Evolutionary conservation across 345 rosid genomes (phyloP).

Genomic region (Pelargonium nanum): DNA sequence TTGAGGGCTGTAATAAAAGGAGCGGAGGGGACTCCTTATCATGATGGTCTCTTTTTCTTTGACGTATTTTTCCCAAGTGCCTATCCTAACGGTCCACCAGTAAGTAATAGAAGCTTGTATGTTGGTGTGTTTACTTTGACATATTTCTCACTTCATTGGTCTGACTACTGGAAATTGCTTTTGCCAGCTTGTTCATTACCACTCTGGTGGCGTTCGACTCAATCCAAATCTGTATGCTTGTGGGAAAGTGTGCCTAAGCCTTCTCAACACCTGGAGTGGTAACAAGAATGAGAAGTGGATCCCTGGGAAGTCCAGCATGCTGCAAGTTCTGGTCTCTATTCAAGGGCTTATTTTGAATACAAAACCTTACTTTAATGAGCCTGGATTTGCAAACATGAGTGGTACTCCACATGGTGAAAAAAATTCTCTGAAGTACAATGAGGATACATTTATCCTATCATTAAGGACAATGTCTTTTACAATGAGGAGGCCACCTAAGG

Average conservation of each 20-base stretch:
- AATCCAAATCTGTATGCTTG: slow-evolving; percentile 67
- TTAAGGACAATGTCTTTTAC: slow-evolving; percentile 61
- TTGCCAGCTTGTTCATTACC: slow-evolving; percentile 60
- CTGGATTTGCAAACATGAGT: slow-evolving; percentile 38
- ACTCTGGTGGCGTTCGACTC: slow-evolving; percentile 72
- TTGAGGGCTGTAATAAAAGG: slow-evolving; percentile 87
- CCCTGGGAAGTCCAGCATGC: slow-evolving; percentile 61
- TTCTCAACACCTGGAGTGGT: slow-evolving; percentile 89
- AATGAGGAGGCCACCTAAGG: slow-evolving; percentile 83
- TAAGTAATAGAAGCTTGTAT: slow-evolving; percentile 22
- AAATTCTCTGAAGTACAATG: slow-evolving; percentile 47
- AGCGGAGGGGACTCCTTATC: slow-evolving; percentile 93
- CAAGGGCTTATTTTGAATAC: slow-evolving; percentile 83
- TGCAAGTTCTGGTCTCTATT: slow-evolving; percentile 89
- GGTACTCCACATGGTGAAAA: slow-evolving; percentile 47
- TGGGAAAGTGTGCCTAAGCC: slow-evolving; percentile 92
- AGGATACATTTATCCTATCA: slow-evolving; percentile 48
- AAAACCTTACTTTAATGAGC: slow-evolving; percentile 85
- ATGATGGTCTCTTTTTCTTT: slow-evolving; percentile 87
- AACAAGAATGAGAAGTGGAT: slow-evolving; percentile 69
- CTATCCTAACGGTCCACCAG: slow-evolving; percentile 76
- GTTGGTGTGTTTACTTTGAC: background rate
- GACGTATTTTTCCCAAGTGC: slow-evolving; percentile 69
- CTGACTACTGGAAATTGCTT: slow-evolving; percentile 13
- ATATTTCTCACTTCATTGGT: slow-evolving; percentile 4